phyloP scores from a whole-genome alignment of 1,284 basidiomycete genomes.

The Trametes hirsuta region DNA sequence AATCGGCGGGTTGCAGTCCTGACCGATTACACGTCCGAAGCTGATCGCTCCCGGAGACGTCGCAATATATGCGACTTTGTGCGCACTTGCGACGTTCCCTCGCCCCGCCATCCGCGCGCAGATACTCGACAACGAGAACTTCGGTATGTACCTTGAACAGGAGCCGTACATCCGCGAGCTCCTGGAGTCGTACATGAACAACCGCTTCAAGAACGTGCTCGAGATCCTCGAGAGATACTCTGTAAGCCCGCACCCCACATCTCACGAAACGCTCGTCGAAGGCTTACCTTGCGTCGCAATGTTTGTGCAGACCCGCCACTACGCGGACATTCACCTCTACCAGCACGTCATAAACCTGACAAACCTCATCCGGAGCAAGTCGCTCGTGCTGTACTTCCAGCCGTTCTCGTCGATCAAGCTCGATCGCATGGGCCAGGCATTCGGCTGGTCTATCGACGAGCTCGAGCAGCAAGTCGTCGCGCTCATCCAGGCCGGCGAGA shows the following conservation, averaged over 20 bases:
- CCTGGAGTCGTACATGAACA: constrained; percentile 79
- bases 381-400: constrained; percentile 83
- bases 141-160: constrained; percentile 80
- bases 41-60: constrained; percentile 79
- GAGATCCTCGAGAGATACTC: constrained; percentile 73
- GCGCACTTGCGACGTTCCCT: constrained; percentile 75
- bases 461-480: constrained; percentile 71
- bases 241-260: constrained; percentile 56
- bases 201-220: constrained; percentile 80
- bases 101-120: constrained; percentile 70
- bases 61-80: constrained; percentile 82
- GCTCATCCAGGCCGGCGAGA: constrained; percentile 75
- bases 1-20: background rate
- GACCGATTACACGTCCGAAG: constrained; percentile 38
- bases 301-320: constrained; percentile 65
- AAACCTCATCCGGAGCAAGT: constrained; percentile 67
- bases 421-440: constrained; percentile 78
- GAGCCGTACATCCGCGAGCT: constrained; percentile 86
- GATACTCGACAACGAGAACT: constrained; percentile 70
- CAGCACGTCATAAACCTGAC: constrained; percentile 64
- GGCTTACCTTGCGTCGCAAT: background rate
- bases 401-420: constrained; percentile 84
- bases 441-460: constrained; percentile 77
- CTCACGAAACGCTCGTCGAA: background rate
- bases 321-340: constrained; percentile 75